Conservation (phyloP, 2,329 filamentous ascomycete species). For the Arachnomyces sp. region DNA sequence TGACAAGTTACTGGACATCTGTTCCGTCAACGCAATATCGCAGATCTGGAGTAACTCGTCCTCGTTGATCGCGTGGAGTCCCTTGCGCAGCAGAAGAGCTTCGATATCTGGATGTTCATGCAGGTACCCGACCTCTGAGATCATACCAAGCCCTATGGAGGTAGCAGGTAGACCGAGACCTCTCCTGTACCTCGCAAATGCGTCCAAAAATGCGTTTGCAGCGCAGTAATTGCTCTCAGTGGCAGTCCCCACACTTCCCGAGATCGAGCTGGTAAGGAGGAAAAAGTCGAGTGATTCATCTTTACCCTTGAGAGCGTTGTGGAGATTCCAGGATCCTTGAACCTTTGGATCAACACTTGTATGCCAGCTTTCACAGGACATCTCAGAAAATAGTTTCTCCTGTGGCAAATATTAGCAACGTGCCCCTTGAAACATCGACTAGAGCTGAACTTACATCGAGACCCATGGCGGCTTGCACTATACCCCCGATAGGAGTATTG, state of each 20-base stretch:
- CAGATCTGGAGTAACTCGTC: slow-evolving; percentile 23
- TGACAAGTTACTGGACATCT: too few species aligned
- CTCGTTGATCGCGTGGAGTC: slow-evolving; percentile 28
- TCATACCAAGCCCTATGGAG: slow-evolving; percentile 26
- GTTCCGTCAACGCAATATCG: slow-evolving; percentile 17
- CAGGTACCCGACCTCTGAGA: slow-evolving; percentile 32
- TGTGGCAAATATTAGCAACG: slow-evolving; percentile 3
- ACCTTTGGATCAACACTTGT: slow-evolving; percentile 4
- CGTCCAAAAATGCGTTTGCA: slow-evolving; percentile 10
- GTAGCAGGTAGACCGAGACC: slow-evolving; percentile 20
- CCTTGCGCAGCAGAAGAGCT: slow-evolving; percentile 26
- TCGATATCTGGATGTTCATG: slow-evolving; percentile 31
- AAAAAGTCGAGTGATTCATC: slow-evolving; percentile 15
- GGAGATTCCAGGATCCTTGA: slow-evolving; percentile 9
- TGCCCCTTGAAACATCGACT: not conserved
- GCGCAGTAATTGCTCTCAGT: slow-evolving; percentile 10
- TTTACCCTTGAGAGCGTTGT: slow-evolving; percentile 1
- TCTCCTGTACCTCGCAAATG: slow-evolving; percentile 11
- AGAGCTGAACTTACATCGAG: slow-evolving; percentile 8
- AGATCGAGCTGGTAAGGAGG: slow-evolving; percentile 9
- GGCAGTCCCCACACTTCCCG: slow-evolving; percentile 3
- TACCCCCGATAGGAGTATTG: slow-evolving; percentile 10
- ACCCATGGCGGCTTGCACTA: slow-evolving; percentile 16
- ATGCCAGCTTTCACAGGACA: slow-evolving; percentile 9
- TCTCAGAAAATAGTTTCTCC: slow-evolving; percentile 12